Conservation (phyloP, 768 basidiomycete genomes). For the Neoboletus magnificus region DNA sequence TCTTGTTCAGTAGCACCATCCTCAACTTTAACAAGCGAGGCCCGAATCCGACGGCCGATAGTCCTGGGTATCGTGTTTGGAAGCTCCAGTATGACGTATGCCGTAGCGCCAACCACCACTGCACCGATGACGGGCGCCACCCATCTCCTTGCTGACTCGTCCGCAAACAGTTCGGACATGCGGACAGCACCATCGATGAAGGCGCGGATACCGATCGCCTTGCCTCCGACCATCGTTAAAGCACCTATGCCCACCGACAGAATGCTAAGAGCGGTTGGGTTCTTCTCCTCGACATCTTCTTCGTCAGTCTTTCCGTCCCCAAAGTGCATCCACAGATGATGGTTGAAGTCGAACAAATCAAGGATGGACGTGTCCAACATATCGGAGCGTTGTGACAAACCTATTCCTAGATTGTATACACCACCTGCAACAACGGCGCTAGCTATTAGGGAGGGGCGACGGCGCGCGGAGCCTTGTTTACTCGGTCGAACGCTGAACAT, state of each 20-base stretch:
- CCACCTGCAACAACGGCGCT: constrained; percentile 74
- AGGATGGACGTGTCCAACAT: constrained; percentile 76
- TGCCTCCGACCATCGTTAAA: constrained; percentile 85
- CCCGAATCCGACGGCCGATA: constrained; percentile 78
- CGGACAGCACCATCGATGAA: constrained; percentile 77
- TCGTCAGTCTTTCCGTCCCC: constrained; percentile 41
- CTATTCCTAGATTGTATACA: constrained; percentile 74
- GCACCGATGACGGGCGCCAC: constrained; percentile 82
- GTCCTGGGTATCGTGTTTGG: constrained; percentile 87
- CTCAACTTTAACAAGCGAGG: constrained; percentile 50
- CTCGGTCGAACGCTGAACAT: constrained; percentile 76
- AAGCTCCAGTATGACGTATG: constrained; percentile 83
- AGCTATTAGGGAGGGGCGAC: constrained; percentile 30
- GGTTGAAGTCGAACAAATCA: constrained; percentile 84
- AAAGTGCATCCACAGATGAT: constrained; percentile 73
- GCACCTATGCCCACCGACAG: constrained; percentile 80
- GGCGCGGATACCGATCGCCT: constrained; percentile 70
- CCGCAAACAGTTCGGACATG: constrained; percentile 73
- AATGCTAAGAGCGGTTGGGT: constrained; percentile 63
- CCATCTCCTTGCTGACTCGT: constrained; percentile 82
- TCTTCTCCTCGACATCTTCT: constrained; percentile 36
- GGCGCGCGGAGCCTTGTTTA: constrained; percentile 38
- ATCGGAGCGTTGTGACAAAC: constrained; percentile 73
- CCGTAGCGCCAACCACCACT: constrained; percentile 64
- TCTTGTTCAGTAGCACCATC: constrained; percentile 49